Evolutionary conservation across 495 filamentous ascomycete species (phyloP).

Genomic region (Trichoderma orchidacearum): DNA sequence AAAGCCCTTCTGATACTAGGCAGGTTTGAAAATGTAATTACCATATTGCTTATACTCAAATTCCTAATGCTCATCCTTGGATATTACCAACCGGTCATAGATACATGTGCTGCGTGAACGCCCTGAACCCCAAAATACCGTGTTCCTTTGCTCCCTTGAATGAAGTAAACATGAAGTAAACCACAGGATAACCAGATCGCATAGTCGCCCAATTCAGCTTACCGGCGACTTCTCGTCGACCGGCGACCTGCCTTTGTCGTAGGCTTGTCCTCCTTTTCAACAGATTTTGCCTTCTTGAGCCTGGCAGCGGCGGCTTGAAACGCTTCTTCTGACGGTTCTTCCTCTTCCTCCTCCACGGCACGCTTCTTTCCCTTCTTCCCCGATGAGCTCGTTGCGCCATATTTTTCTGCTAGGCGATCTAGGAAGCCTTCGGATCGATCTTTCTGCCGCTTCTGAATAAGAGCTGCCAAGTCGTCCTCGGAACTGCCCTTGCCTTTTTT

Average conservation of each 20-base stretch:
- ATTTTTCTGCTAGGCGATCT: conserved; percentile 60
- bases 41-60: too few species aligned
- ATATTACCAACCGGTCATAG: too few species aligned
- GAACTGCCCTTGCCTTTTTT: conserved; percentile 24
- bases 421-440: conserved; percentile 39
- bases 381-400: conserved; percentile 30
- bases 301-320: conserved; percentile 40
- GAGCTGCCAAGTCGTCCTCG: conserved; percentile 24
- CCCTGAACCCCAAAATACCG: too few species aligned
- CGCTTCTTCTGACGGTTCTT: conserved; percentile 53
- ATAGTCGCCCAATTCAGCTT: neutral
- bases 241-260: neutral
- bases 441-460: conserved; percentile 26
- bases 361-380: conserved; percentile 36
- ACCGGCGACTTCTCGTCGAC: neutral
- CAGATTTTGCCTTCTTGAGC: conserved; percentile 27
- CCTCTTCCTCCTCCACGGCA: conserved; percentile 35
- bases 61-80: too few species aligned
- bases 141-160: too few species aligned
- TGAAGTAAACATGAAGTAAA: too few species aligned
- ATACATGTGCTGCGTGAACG: too few species aligned
- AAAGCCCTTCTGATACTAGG: too few species aligned
- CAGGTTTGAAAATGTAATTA: too few species aligned
- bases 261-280: neutral
- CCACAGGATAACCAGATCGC: too few species aligned